A percentile compares a stretch with the other conserved stretches of the same genome.
phyloP scores from a whole-genome alignment of 495 filamentous ascomycete species.

The Daldinia grandis region DNA sequence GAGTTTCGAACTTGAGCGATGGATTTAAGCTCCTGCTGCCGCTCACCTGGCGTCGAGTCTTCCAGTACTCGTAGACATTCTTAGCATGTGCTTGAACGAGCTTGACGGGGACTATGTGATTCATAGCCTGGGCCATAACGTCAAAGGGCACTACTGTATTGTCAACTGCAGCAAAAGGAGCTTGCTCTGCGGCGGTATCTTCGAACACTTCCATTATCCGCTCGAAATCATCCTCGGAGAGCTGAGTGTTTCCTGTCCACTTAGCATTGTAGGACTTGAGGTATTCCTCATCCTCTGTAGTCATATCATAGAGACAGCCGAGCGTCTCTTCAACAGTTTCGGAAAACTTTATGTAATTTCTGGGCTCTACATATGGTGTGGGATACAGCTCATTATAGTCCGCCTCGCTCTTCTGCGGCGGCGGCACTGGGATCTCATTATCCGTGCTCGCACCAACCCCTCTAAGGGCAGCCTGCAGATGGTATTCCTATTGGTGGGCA shows the following conservation, averaged over 20 bases:
- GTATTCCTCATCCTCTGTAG: slow-evolving; percentile 83
- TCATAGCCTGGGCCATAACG: slow-evolving; percentile 80
- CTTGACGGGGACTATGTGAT: slow-evolving; percentile 56
- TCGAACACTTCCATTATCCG: slow-evolving; percentile 95
- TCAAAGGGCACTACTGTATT: slow-evolving; percentile 82
- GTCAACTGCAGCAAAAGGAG: slow-evolving; percentile 89
- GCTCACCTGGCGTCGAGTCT: slow-evolving; percentile 67
- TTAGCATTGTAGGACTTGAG: slow-evolving; percentile 85
- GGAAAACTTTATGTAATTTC: slow-evolving; percentile 96
- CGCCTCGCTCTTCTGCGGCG: slow-evolving; percentile 75
- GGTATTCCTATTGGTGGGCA: slow-evolving; percentile 78
- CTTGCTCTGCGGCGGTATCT: slow-evolving; percentile 77
- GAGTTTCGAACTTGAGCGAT: slow-evolving; percentile 89
- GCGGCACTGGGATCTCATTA: slow-evolving; percentile 87
- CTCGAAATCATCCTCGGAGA: slow-evolving; percentile 91
- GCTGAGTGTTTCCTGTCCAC: slow-evolving; percentile 67
- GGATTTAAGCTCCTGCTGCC: slow-evolving; percentile 76
- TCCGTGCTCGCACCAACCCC: slow-evolving; percentile 73
- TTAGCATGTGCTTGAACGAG: slow-evolving; percentile 77
- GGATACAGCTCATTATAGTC: slow-evolving; percentile 91
- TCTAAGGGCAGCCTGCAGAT: slow-evolving; percentile 92
- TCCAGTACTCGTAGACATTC: slow-evolving; percentile 93
- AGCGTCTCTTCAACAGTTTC: slow-evolving; percentile 96
- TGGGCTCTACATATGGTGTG: slow-evolving; percentile 77
- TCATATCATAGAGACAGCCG: slow-evolving; percentile 90